Evolutionary conservation across 2,329 filamentous ascomycete genomes (phyloP).

Genomic region (Curvularia verruculosa): DNA sequence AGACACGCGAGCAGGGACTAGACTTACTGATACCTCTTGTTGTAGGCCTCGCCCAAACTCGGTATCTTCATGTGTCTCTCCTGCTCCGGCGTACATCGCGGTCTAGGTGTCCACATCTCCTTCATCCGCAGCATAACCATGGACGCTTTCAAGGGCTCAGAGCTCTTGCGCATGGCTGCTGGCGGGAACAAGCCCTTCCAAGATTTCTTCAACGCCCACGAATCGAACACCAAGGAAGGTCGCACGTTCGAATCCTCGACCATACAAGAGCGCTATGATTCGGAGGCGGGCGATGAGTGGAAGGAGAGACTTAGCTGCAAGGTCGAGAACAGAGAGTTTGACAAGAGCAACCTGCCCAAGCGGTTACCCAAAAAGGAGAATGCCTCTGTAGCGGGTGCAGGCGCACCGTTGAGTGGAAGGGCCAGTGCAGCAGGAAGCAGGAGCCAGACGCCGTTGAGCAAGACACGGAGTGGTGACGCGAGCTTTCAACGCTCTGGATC

Average conservation of each 20-base stretch:
- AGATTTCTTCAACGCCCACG: conserved; percentile 75
- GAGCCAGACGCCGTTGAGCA: conserved; percentile 48
- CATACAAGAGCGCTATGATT: conserved; percentile 88
- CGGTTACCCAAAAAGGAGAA: conserved; percentile 44
- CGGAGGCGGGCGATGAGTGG: conserved; percentile 91
- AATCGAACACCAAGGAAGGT: conserved; percentile 53
- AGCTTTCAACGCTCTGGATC: conserved; percentile 44
- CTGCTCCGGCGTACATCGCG: conserved; percentile 92
- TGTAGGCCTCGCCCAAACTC: conserved; percentile 83
- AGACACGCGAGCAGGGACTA: conserved; percentile 11
- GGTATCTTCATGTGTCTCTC: conserved; percentile 98
- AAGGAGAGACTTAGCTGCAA: conserved; percentile 88
- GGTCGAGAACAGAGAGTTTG: conserved; percentile 86
- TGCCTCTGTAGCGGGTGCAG: conserved; percentile 27
- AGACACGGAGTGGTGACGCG: conserved; percentile 42
- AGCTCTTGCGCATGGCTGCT: conserved; percentile 91
- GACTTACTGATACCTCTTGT: conserved; percentile 25
- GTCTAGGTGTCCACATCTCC: conserved; percentile 95
- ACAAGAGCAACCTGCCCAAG: conserved; percentile 68
- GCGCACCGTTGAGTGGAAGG: conserved; percentile 41
- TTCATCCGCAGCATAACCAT: conserved; percentile 98
- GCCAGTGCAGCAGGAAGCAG: conserved; percentile 46
- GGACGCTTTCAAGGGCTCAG: conserved; percentile 94
- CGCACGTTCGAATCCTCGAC: conserved; percentile 81
- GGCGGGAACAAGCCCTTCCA: conserved; percentile 91